Conservation (phyloP, 2,329 filamentous ascomycete genomes). For the Anisogramma anomala region DNA sequence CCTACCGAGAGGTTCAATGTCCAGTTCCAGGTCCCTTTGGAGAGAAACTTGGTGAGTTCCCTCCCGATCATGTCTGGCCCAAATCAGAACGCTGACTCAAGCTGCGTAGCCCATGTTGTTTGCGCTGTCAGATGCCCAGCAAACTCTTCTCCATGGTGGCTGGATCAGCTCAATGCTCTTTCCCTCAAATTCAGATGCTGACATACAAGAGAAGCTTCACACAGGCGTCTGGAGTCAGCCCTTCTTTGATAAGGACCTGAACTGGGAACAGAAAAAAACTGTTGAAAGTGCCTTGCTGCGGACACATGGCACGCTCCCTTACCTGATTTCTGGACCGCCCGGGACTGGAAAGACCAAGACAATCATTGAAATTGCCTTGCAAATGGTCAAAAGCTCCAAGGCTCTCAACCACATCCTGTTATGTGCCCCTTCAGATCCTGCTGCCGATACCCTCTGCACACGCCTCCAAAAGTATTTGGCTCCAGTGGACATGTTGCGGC, state of each 20-base stretch:
- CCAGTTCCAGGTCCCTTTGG: constrained; percentile 12
- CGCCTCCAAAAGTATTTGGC: constrained; percentile 13
- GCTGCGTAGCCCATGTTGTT: constrained; percentile 7
- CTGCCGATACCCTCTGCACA: constrained; percentile 17
- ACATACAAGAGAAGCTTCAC: constrained; percentile 14
- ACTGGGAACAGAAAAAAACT: constrained; percentile 18
- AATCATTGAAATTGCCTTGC: constrained; percentile 18
- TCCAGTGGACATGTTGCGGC: constrained; percentile 15
- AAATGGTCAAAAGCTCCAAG: constrained; percentile 15
- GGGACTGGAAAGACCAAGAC: constrained; percentile 20
- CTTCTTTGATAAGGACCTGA: constrained; percentile 14
- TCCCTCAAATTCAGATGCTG: constrained; percentile 16
- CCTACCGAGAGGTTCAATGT: constrained; percentile 16
- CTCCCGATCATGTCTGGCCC: too few species aligned
- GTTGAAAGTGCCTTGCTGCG: constrained; percentile 17
- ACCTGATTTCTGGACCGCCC: constrained; percentile 19
- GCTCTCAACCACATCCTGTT: constrained; percentile 17
- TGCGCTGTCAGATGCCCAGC: constrained; percentile 13
- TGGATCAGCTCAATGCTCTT: constrained; percentile 19
- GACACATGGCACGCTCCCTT: constrained; percentile 18
- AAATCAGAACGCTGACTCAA: too few species aligned
- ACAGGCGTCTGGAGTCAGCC: constrained; percentile 8
- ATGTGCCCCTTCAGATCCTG: constrained; percentile 19
- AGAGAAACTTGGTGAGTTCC: constrained; percentile 3
- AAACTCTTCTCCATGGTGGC: constrained; percentile 9